phyloP scores from a whole-genome alignment of 768 basidiomycete genomes.

The Mycena amicta region DNA sequence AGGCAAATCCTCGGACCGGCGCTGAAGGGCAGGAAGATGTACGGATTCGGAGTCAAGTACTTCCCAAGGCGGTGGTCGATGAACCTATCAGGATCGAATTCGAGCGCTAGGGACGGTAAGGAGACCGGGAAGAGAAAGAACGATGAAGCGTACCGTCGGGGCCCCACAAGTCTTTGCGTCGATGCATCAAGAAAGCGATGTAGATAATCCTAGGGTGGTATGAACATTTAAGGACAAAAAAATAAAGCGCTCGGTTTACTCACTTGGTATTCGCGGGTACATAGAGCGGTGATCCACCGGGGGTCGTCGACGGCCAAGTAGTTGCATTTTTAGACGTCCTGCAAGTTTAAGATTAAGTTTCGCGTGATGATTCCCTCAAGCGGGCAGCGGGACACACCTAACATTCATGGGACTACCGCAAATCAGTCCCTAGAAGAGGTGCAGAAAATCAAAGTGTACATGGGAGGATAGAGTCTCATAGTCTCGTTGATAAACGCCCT shows the following conservation, averaged over 20 bases:
- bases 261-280: constrained; percentile 32
- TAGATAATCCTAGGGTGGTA: constrained; percentile 25
- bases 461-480: constrained; percentile 20
- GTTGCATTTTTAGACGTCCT: constrained; percentile 14
- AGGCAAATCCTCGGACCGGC: constrained; percentile 44
- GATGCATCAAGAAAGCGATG: constrained; percentile 42
- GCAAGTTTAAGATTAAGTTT: background rate
- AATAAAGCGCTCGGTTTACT: background rate
- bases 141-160: constrained; percentile 38
- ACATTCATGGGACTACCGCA: constrained; percentile 1
- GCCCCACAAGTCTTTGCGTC: constrained; percentile 45
- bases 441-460: constrained; percentile 12
- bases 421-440: background rate
- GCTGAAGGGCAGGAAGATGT: constrained; percentile 49
- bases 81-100: constrained; percentile 51
- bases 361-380: background rate
- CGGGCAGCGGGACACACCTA: background rate
- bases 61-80: constrained; percentile 42
- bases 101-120: constrained; percentile 28
- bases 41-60: constrained; percentile 45
- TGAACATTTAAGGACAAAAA: no score
- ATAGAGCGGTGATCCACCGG: constrained; percentile 26
- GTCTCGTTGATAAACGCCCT: constrained; percentile 37
- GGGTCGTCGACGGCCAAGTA: constrained; percentile 10
- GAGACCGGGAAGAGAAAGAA: background rate